These are phyloP conservation scores for Paramecium bursaria DNA, from an alignment of 73 alveolate genomes.

Conservation along the genomic window DNA sequence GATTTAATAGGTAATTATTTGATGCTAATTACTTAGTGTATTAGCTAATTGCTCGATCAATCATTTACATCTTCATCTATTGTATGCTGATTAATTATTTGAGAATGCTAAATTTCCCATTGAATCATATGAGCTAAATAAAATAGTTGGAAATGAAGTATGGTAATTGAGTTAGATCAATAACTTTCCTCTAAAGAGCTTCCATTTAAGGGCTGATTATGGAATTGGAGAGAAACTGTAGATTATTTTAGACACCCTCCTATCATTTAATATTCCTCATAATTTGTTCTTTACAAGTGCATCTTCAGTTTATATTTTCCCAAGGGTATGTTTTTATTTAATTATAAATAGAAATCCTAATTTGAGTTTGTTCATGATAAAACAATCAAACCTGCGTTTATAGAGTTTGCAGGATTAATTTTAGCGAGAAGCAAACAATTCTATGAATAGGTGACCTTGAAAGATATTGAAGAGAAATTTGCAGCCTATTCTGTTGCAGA, in stretches of 20 bases:
- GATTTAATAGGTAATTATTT: conserved; percentile 40
- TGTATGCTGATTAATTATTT: conserved; percentile 47
- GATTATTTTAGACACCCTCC: not conserved
- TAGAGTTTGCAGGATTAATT: conserved; percentile 22
- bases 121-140: not conserved
- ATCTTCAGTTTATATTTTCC: conserved; percentile 14
- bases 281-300: conserved; percentile 34
- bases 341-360: conserved; percentile 12
- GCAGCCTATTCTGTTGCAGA: not conserved
- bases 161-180: conserved; percentile 7
- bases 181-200: conserved; percentile 14
- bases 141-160: not conserved
- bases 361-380: conserved; percentile 58
- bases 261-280: conserved; percentile 12
- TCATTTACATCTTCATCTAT: conserved; percentile 41
- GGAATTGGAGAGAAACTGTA: conserved; percentile 3
- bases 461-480: not conserved
- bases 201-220: not conserved
- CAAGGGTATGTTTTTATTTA: not conserved
- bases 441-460: conserved; percentile 17
- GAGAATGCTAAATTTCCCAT: conserved; percentile 15
- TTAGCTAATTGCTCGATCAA: conserved; percentile 50
- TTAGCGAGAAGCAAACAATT: conserved; percentile 10
- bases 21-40: not conserved
- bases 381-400: conserved; percentile 41